phyloP scores from a whole-genome alignment of 2,329 filamentous ascomycete species.

The Colletotrichum gigasporum region DNA sequence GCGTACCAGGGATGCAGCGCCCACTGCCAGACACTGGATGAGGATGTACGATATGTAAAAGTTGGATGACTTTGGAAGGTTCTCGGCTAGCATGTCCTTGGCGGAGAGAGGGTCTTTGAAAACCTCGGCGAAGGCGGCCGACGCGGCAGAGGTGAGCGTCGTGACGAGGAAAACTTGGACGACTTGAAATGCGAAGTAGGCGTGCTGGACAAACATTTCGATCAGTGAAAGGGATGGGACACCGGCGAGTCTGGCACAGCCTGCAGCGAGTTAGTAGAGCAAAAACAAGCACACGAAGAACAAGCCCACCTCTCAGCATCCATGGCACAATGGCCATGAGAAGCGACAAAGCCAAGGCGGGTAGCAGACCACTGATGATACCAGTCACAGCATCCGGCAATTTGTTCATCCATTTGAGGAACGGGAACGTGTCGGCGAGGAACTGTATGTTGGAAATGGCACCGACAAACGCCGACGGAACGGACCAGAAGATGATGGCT shows the following conservation, averaged over 20 bases:
- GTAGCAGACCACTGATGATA: conserved; percentile 84
- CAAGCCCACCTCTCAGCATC: conserved; percentile 72
- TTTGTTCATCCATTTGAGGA: conserved; percentile 76
- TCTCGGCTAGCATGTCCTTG: conserved; percentile 66
- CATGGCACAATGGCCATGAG: conserved; percentile 85
- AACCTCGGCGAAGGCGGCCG: conserved; percentile 66
- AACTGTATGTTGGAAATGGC: conserved; percentile 84
- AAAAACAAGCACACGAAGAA: neutral
- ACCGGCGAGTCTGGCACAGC: conserved; percentile 76
- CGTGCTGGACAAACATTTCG: conserved; percentile 81
- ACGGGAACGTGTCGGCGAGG: conserved; percentile 71
- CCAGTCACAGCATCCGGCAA: conserved; percentile 77
- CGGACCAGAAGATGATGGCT: conserved; percentile 86
- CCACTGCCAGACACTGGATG: conserved; percentile 86
- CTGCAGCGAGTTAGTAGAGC: conserved; percentile 43
- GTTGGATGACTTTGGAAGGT: conserved; percentile 81
- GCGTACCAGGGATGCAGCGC: conserved; percentile 79
- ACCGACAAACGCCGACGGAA: conserved; percentile 82
- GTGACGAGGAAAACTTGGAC: conserved; percentile 87
- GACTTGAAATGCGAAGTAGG: conserved; percentile 83
- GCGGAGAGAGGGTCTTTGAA: conserved; percentile 47
- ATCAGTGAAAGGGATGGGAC: conserved; percentile 75
- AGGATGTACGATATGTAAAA: conserved; percentile 95
- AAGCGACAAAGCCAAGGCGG: conserved; percentile 79
- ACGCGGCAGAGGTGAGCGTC: conserved; percentile 78